Percentiles rank a stretch among this genome's conserved stretches.
These are phyloP conservation scores for Fomitopsis schrenkii DNA, from an alignment of 1,284 basidiomycete genomes.

Conservation along the genomic window DNA sequence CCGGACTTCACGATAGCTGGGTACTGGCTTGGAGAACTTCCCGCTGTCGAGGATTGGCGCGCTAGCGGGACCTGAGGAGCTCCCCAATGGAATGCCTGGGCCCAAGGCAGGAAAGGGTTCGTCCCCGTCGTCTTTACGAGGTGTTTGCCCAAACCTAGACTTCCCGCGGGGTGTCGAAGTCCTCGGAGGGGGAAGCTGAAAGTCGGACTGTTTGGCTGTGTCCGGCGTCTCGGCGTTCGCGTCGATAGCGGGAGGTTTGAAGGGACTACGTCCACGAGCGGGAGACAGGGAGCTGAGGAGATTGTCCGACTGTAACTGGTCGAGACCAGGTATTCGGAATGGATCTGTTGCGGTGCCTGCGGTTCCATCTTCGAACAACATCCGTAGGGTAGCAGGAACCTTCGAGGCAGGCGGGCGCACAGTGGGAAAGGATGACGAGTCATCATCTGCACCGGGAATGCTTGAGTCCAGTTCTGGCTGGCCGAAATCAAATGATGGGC, in stretches of 20 bases:
- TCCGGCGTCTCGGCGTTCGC: conserved; percentile 34
- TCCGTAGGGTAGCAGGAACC: conserved; percentile 67
- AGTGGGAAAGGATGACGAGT: conserved; percentile 35
- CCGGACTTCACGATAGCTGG: conserved; percentile 35
- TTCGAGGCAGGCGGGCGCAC: conserved; percentile 43
- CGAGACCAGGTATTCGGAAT: conserved; percentile 37
- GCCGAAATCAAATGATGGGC: conserved; percentile 22
- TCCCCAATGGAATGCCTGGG: conserved; percentile 23
- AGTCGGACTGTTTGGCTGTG: conserved; percentile 45
- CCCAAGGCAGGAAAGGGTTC: conserved; percentile 26
- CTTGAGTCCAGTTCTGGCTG: conserved; percentile 13
- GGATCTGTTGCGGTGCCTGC: conserved; percentile 32
- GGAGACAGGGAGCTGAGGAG: conserved; percentile 26
- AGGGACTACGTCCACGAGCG: conserved; percentile 20
- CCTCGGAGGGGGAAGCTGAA: conserved; percentile 47
- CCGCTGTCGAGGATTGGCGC: background rate
- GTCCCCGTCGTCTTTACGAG: conserved; percentile 15
- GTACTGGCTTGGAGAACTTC: conserved; percentile 6
- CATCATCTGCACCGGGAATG: conserved; percentile 18
- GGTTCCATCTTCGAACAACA: conserved; percentile 59
- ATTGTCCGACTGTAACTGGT: conserved; percentile 20
- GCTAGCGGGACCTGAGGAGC: conserved; percentile 5
- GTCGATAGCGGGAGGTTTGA: conserved; percentile 14
- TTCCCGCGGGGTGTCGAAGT: conserved; percentile 29
- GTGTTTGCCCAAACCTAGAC: conserved; percentile 25